phyloP scores from a whole-genome alignment of 1,284 basidiomycete species.

The Tilletia horrida region DNA sequence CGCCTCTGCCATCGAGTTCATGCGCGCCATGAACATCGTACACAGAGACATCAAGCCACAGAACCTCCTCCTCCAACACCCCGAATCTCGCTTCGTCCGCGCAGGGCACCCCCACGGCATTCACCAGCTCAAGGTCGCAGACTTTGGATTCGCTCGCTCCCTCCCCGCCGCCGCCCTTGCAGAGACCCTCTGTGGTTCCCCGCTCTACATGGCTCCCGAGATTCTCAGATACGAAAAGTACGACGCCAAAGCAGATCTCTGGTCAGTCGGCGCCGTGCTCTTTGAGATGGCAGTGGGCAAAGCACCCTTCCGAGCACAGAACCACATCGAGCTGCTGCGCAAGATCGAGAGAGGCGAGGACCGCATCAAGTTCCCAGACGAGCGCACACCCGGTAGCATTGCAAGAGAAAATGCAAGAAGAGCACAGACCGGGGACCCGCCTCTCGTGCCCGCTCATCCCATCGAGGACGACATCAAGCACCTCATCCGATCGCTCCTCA shows the following conservation, averaged over 20 bases:
- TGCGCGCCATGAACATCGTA: constrained; percentile 82
- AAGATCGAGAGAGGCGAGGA: constrained; percentile 80
- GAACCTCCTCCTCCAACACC: constrained; percentile 85
- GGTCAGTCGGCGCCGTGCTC: constrained; percentile 94
- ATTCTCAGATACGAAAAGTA: constrained; percentile 97
- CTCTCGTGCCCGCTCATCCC: constrained; percentile 40
- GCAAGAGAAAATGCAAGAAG: constrained; percentile 43
- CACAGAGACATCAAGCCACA: constrained; percentile 98
- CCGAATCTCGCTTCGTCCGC: constrained; percentile 71
- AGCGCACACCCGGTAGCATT: constrained; percentile 56
- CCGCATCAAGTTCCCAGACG: constrained; percentile 71
- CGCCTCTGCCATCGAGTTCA: constrained; percentile 89
- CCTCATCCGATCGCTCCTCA: constrained; percentile 77
- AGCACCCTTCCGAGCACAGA: constrained; percentile 89
- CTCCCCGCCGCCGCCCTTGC: constrained; percentile 89
- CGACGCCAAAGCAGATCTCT: constrained; percentile 94
- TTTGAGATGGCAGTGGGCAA: constrained; percentile 92
- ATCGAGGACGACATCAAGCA: constrained; percentile 83
- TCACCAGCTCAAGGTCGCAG: constrained; percentile 62
- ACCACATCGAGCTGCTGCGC: constrained; percentile 91
- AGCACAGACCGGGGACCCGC: constrained; percentile 39
- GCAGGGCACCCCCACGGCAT: constrained; percentile 79
- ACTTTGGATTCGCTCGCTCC: constrained; percentile 94
- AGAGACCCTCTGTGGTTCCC: constrained; percentile 94
- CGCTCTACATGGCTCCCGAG: constrained; percentile 99